Conservation (phyloP, 208 protist species). For the Leishmania amazonensis region DNA sequence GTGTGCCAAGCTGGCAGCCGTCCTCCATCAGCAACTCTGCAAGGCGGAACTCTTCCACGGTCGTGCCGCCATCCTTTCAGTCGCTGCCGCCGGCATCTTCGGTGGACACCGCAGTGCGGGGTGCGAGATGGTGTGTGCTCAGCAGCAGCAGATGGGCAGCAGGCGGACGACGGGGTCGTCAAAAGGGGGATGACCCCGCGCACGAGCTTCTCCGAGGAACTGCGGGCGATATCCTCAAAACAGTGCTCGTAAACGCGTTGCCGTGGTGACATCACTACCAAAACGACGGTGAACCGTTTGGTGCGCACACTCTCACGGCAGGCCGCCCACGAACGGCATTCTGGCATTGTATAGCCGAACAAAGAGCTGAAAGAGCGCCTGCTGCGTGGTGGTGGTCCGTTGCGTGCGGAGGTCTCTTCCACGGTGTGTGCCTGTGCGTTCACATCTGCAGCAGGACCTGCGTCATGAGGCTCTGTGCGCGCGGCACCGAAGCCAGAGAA, state of each 20-base stretch:
- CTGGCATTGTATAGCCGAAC: constrained; percentile 5
- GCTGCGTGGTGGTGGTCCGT: no score
- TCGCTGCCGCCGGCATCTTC: no score
- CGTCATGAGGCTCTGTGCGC: neutral
- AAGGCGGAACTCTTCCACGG: no score
- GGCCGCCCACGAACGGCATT: constrained; percentile 13
- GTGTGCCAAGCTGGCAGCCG: no score
- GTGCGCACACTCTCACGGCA: constrained; percentile 20
- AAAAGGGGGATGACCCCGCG: constrained; percentile 10
- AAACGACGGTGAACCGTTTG: constrained; percentile 15
- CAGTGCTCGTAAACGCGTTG: neutral
- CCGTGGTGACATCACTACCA: constrained; percentile 5
- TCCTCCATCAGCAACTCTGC: no score
- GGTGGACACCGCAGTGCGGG: no score
- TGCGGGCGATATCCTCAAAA: constrained; percentile 5
- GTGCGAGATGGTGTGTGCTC: no score
- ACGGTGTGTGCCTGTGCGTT: constrained; percentile 5
- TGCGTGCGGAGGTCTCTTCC: no score
- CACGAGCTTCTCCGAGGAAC: constrained; percentile 14
- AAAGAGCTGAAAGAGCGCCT: constrained; percentile 25
- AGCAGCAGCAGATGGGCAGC: no score
- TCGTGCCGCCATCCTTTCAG: no score
- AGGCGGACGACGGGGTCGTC: no score
- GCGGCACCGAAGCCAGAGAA: neutral
- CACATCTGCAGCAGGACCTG: constrained; percentile 21